phyloP scores from a whole-genome alignment of 176 grass and related monocot genomes.

The Avena insularis region DNA sequence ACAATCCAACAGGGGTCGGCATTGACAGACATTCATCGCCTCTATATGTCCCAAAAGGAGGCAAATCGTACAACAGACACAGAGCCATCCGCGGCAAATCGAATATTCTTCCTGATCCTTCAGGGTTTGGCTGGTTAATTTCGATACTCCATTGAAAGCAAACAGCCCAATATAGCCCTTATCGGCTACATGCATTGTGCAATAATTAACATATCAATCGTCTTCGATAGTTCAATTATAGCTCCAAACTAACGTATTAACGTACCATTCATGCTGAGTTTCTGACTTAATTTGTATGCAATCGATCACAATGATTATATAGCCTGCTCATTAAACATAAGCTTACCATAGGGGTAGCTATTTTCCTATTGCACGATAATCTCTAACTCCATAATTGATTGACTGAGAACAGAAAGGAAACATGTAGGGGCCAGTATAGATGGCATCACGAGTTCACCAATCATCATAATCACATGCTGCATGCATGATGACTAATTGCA shows the following conservation, averaged over 20 bases:
- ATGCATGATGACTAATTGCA: constrained; percentile 18
- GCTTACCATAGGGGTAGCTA: not conserved
- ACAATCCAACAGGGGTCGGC: not conserved
- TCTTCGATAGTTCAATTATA: not conserved
- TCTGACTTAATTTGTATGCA: not conserved
- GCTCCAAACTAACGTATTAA: not conserved
- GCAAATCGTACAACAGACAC: not conserved
- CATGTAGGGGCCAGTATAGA: not conserved
- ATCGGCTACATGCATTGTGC: constrained; percentile 1
- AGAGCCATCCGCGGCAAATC: constrained; percentile 35
- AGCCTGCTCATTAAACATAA: not conserved
- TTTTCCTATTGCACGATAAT: not conserved
- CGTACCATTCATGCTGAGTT: not conserved
- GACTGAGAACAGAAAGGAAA: constrained; percentile 8
- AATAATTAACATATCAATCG: constrained; percentile 6
- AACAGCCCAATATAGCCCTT: constrained; percentile 2
- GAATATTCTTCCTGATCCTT: not conserved
- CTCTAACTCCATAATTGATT: not conserved
- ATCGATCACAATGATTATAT: not conserved
- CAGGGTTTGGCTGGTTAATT: constrained; percentile 2
- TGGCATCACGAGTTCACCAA: not conserved
- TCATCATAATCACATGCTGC: constrained; percentile 3
- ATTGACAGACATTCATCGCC: constrained; percentile 3
- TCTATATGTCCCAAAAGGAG: constrained; percentile 15
- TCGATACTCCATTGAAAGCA: not conserved